Percentiles rank a stretch among this genome's conserved stretches.
Conservation (phyloP, 768 basidiomycete species). For the Boletus sp. region DNA sequence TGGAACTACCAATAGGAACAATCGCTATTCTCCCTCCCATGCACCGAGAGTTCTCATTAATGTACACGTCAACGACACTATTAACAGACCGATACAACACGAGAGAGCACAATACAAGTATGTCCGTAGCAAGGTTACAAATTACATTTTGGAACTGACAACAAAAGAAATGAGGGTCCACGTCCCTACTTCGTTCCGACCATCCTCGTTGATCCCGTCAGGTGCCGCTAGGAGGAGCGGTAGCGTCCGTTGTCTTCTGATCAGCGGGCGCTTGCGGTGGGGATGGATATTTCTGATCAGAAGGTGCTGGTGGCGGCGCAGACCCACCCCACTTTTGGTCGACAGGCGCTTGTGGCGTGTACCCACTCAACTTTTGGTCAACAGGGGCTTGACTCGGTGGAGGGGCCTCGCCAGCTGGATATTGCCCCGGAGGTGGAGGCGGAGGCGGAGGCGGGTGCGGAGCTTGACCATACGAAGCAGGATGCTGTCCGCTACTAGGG, state of each 20-base stretch:
- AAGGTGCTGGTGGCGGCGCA: neutral
- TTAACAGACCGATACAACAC: neutral
- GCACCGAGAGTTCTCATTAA: too few relatives aligned
- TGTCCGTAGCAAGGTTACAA: neutral
- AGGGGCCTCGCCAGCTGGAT: neutral
- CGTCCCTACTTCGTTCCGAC: neutral
- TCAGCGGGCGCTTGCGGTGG: neutral
- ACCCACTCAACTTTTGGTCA: conserved; percentile 3
- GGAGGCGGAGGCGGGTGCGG: neutral
- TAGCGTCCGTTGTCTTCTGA: conserved; percentile 4
- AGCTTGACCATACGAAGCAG: neutral
- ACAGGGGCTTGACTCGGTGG: neutral
- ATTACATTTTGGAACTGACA: neutral
- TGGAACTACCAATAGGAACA: neutral
- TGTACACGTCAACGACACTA: neutral
- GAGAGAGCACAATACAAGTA: neutral
- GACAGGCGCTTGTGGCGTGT: neutral
- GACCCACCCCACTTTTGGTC: neutral
- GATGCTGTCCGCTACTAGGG: neutral
- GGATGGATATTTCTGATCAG: conserved; percentile 4
- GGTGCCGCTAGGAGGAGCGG: neutral
- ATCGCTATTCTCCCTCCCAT: neutral
- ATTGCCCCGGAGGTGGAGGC: neutral
- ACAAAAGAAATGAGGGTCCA: neutral
- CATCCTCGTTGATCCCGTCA: neutral